These are phyloP conservation scores for Penicillium oxalicum DNA, from an alignment of 2,329 filamentous ascomycete species.

Conservation along the genomic window DNA sequence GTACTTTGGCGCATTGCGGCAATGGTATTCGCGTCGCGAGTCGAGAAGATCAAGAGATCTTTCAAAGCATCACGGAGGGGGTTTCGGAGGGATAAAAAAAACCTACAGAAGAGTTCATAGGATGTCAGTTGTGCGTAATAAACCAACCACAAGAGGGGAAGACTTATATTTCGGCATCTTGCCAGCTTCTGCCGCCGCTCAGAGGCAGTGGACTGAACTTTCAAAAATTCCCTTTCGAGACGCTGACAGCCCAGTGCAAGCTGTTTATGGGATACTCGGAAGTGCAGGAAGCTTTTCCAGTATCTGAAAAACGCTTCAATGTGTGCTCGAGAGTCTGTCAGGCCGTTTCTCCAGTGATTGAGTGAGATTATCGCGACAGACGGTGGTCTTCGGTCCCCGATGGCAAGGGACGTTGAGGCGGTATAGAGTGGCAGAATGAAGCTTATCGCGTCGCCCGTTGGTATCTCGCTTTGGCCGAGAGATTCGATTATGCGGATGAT, in stretches of 20 bases:
- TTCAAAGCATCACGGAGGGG: background rate
- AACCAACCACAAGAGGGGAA: constrained; percentile 5
- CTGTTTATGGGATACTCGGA: background rate
- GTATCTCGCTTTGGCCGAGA: background rate
- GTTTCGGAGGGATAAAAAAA: constrained; percentile 1
- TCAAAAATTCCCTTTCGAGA: constrained; percentile 18
- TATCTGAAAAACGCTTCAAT: background rate
- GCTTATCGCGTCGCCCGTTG: constrained; percentile 6
- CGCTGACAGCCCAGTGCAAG: background rate
- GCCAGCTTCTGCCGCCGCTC: constrained; percentile 23
- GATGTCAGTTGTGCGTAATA: constrained; percentile 32
- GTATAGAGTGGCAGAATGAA: constrained; percentile 7
- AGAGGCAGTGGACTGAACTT: constrained; percentile 13
- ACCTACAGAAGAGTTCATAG: constrained; percentile 64
- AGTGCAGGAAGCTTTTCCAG: background rate
- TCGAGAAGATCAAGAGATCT: background rate
- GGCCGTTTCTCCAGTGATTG: background rate
- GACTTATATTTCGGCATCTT: constrained; percentile 85
- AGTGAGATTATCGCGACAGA: background rate
- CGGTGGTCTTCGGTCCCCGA: constrained; percentile 8
- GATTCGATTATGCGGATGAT: background rate
- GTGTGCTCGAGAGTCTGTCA: constrained; percentile 1
- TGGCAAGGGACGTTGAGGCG: constrained; percentile 8
- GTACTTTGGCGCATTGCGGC: constrained; percentile 3
- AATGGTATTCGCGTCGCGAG: constrained; percentile 2